A percentile compares a stretch with the other conserved stretches of the same genome.
Evolutionary conservation across 208 protist genomes (phyloP).

Genomic region (Crithidia mellificae): DNA sequence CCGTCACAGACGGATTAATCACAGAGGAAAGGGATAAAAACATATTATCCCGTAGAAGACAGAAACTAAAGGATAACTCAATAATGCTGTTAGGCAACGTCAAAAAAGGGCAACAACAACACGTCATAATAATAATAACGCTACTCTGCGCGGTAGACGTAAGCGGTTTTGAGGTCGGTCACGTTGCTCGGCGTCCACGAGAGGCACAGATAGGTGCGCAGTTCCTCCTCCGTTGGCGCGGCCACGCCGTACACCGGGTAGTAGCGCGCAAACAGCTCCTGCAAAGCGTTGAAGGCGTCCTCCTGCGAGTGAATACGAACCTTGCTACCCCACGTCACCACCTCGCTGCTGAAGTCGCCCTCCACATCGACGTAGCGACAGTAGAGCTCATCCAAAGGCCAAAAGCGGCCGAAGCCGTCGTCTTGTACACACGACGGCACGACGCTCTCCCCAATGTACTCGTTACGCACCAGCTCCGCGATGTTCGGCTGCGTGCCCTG

Average conservation of each 20-base stretch:
- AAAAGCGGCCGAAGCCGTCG: conserved; percentile 87
- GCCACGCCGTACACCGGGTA: conserved; percentile 57
- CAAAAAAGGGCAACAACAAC: no score
- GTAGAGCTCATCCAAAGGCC: conserved; percentile 82
- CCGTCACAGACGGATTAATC: no score
- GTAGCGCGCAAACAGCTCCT: conserved; percentile 67
- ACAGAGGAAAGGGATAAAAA: no score
- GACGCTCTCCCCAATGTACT: conserved; percentile 75
- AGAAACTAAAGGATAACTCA: no score
- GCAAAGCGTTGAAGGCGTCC: conserved; percentile 53
- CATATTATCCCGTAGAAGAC: no score
- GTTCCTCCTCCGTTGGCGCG: conserved; percentile 43
- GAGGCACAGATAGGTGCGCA: conserved; percentile 38
- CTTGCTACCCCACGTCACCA: conserved; percentile 55
- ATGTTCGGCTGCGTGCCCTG: conserved; percentile 79
- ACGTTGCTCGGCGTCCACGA: conserved; percentile 48
- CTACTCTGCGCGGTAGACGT: conserved; percentile 50
- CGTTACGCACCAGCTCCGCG: conserved; percentile 41
- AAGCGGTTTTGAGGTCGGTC: conserved; percentile 32
- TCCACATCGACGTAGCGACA: conserved; percentile 66
- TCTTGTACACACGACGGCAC: conserved; percentile 82
- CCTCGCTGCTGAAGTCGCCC: conserved; percentile 41
- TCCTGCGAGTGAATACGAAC: conserved; percentile 47
- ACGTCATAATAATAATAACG: no score
- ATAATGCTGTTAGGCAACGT: no score